Evolutionary conservation across 805 yeast species (phyloP), one percentile per base, ranked within the genome.

Genomic region (Blastobotrys attinorum): DNA sequence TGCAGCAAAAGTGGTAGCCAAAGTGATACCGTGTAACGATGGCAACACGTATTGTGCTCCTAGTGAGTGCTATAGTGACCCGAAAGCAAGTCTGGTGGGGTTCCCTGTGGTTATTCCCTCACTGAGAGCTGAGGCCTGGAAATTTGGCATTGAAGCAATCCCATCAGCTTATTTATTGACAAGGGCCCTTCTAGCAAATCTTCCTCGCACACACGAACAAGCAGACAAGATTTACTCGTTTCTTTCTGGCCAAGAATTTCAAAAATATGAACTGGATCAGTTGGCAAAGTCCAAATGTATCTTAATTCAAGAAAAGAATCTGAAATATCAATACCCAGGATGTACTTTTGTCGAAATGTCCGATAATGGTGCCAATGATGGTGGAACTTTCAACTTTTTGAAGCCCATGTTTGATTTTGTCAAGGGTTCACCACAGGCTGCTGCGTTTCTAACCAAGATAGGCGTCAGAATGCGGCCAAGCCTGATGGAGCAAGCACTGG

Each of bases 391-490:
- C 31, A 4, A 10, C 11, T 46, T 52, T 37, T 58, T 53, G 38
- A 40, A 48, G 15, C 50, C 42, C 5, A 50, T 58, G 23, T 61
- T 61, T 41, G 58, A 55, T 38, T 61, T 55, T 43, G 54, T 58
- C 25, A 29, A 31, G 10, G 46, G 52, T 35, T 47, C 53, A 3
- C 37, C 45, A 3, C 45, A 50, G 4, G 55, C 65, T 3, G 42
- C 40, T 13, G 62, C 65, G 1, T 66, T 66, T 44, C 47, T 66
- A 22, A 42, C 42, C 11, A 43, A 41, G 4, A 46, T 64, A 13
- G 69, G 70, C 1, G 61, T 65, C 2, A 46, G 63, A 3, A 55
- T 56, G 17, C 48, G 52, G 31, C 71, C 70, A 1, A 51, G 51
- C n/a, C 40, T 56, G 2, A 25, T 44, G 1, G 67, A 66, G 40